These are phyloP conservation scores for Beta corolliflora DNA, from an alignment of 179 eudicot species.

Conservation along the genomic window DNA sequence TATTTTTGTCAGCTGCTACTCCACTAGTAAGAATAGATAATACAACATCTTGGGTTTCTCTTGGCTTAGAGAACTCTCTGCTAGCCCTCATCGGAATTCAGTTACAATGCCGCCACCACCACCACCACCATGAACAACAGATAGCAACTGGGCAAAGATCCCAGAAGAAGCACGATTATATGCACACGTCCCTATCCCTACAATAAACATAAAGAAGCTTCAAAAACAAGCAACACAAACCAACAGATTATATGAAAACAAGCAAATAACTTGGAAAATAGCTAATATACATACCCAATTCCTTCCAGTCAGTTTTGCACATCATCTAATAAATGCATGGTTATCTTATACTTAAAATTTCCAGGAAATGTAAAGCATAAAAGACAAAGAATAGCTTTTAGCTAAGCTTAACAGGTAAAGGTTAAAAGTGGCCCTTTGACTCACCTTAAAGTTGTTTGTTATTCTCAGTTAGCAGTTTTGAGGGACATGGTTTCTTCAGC, in stretches of 20 bases:
- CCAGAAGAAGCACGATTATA: background rate
- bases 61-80: background rate
- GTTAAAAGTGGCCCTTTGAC: background rate
- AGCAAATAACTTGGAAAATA: too few species aligned
- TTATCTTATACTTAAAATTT: too few species aligned
- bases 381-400: background rate
- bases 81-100: constrained; percentile 14
- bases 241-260: too few species aligned
- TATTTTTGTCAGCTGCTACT: constrained; percentile 6
- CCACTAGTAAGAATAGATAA: constrained; percentile 31
- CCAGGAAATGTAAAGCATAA: too few species aligned
- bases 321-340: too few species aligned
- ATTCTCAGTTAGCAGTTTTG: background rate
- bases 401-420: background rate
- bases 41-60: constrained; percentile 26
- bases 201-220: background rate
- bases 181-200: background rate
- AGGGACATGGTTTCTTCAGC: background rate
- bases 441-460: background rate
- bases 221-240: background rate
- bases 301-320: too few species aligned
- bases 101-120: background rate
- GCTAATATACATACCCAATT: too few species aligned
- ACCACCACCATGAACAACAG: background rate
- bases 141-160: background rate